Percentiles rank a stretch among this genome's conserved stretches.
Conservation (phyloP, 805 yeast species). For the Cyberlindnera mycetangii region DNA sequence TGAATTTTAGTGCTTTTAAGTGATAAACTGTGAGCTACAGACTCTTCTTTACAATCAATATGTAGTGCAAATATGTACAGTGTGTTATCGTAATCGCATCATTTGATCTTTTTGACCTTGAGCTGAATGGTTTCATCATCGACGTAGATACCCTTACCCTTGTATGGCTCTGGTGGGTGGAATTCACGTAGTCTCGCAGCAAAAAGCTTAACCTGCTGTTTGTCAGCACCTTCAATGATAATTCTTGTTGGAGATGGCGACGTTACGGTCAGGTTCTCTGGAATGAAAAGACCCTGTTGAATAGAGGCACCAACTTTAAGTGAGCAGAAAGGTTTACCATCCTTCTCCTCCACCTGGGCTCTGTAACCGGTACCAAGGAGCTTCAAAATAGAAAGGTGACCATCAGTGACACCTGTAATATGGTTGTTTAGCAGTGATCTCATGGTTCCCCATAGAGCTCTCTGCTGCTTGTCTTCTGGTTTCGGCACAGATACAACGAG, state of each 20-base stretch:
- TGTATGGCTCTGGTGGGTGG: slow-evolving; percentile 97
- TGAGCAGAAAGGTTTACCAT: slow-evolving; percentile 51
- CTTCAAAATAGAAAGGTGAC: slow-evolving; percentile 82
- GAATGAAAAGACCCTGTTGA: slow-evolving; percentile 72
- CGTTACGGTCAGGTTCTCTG: slow-evolving; percentile 68
- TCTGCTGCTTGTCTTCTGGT: slow-evolving; percentile 60
- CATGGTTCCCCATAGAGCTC: slow-evolving; percentile 93
- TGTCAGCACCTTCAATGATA: slow-evolving; percentile 81
- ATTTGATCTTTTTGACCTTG: slow-evolving; percentile 93
- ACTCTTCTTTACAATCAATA: neutral
- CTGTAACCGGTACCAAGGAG: slow-evolving; percentile 98
- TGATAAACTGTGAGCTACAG: neutral
- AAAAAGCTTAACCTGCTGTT: slow-evolving; percentile 80
- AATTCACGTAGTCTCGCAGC: slow-evolving; percentile 85
- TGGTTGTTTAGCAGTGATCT: slow-evolving; percentile 76
- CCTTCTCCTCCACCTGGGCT: slow-evolving; percentile 64
- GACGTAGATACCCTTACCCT: slow-evolving; percentile 95
- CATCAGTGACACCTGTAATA: slow-evolving; percentile 86
- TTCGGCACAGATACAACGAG: slow-evolving; percentile 57
- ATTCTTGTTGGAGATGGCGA: slow-evolving; percentile 86
- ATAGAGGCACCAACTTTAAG: slow-evolving; percentile 88
- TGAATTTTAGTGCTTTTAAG: too few species aligned
- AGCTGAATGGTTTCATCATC: slow-evolving; percentile 87
- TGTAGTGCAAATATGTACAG: slow-evolving; percentile 7
- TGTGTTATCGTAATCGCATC: slow-evolving; percentile 18